Evolutionary conservation across 1,284 basidiomycete genomes (phyloP).

Genomic region (Moesziomyces globuligerus): DNA sequence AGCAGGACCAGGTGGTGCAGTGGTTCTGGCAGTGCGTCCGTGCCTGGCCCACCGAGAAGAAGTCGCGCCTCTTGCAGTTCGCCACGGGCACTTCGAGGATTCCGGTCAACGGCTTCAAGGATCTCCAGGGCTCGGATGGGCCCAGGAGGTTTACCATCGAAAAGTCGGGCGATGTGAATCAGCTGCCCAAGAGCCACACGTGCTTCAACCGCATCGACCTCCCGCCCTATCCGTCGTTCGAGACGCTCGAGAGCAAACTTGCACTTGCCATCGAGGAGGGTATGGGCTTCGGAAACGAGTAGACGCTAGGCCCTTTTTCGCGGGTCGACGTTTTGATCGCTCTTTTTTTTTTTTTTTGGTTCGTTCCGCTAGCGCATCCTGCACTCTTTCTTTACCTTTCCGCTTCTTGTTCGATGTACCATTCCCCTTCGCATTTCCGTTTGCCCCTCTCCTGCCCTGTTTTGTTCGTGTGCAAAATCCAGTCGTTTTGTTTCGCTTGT

Average conservation of each 20-base stretch:
- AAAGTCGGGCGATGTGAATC: constrained; percentile 64
- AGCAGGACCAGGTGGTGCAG: constrained; percentile 78
- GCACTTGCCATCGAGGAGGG: constrained; percentile 65
- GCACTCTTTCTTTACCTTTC: too few relatives aligned
- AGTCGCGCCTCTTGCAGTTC: constrained; percentile 89
- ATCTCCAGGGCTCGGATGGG: constrained; percentile 95
- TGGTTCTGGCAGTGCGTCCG: constrained; percentile 99
- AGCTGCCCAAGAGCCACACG: constrained; percentile 66
- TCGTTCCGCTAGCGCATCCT: too few relatives aligned
- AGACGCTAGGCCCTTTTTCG: constrained; percentile 12
- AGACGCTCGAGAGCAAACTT: constrained; percentile 65
- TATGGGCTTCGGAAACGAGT: constrained; percentile 65
- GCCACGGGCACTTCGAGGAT: constrained; percentile 96
- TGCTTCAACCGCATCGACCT: constrained; percentile 68
- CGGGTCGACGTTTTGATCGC: too few relatives aligned
- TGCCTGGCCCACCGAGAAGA: constrained; percentile 94
- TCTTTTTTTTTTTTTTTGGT: too few relatives aligned
- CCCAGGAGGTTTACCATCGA: constrained; percentile 71
- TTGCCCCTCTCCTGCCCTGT: too few relatives aligned
- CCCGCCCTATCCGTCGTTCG: constrained; percentile 63
- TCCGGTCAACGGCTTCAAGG: constrained; percentile 99
- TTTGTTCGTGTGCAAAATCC: too few relatives aligned
- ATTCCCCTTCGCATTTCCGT: too few relatives aligned
- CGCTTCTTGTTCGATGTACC: too few relatives aligned
- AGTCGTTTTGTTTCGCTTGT: too few relatives aligned